These are phyloP conservation scores for Leptographium flavum DNA, from an alignment of 2,329 filamentous ascomycete species.

Conservation along the genomic window DNA sequence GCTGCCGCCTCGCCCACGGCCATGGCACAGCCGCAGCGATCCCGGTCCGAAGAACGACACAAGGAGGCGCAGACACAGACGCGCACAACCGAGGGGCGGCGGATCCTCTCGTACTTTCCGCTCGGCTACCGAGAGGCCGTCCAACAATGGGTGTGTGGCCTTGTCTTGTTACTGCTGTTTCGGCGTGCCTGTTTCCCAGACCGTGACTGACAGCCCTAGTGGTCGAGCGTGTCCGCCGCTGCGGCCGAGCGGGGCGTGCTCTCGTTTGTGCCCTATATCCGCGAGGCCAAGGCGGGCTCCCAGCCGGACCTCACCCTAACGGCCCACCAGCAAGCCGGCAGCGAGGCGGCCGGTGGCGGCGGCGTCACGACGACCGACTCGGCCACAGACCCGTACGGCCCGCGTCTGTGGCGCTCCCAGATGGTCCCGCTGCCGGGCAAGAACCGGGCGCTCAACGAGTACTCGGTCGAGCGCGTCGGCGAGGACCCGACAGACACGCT, in stretches of 20 bases:
- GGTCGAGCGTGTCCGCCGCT: conserved; percentile 70
- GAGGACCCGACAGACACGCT: conserved; percentile 73
- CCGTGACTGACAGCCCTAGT: conserved; percentile 34
- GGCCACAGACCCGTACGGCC: conserved; percentile 61
- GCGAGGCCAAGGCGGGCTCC: conserved; percentile 45
- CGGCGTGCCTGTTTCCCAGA: not conserved
- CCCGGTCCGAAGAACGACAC: conserved; percentile 7
- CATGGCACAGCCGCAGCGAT: not conserved
- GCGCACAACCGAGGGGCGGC: conserved; percentile 1
- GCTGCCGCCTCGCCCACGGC: conserved; percentile 7
- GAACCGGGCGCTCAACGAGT: conserved; percentile 80
- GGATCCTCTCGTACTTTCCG: conserved; percentile 57
- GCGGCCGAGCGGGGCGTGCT: conserved; percentile 81
- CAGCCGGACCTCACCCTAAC: conserved; percentile 3
- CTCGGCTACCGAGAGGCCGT: conserved; percentile 85
- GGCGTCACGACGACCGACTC: conserved; percentile 23
- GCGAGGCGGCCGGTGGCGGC: not conserved
- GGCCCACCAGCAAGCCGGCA: not conserved
- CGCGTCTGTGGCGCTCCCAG: conserved; percentile 70
- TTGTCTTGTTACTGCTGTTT: not conserved
- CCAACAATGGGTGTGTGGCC: conserved; percentile 64
- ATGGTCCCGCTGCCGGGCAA: conserved; percentile 77
- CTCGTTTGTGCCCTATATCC: conserved; percentile 69
- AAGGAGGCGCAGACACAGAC: not conserved
- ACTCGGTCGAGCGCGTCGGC: conserved; percentile 71